Conservation (phyloP, 1,139 yeast genomes). For the Trichomonascaceae sp. region DNA sequence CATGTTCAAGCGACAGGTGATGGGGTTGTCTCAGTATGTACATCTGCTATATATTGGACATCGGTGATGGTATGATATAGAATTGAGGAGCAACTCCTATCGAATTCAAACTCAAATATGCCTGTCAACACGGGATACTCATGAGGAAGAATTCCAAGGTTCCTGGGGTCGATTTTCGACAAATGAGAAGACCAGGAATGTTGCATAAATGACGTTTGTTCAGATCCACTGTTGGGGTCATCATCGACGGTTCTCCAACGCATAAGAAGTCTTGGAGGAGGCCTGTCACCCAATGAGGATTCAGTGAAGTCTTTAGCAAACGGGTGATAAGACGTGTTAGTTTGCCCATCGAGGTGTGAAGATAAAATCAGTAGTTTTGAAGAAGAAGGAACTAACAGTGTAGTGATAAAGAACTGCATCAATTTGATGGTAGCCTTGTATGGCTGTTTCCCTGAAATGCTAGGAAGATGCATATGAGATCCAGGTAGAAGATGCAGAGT, state of each 20-base stretch:
- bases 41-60: slow-evolving; percentile 52
- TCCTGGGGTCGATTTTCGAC: slow-evolving; percentile 18
- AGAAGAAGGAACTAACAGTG: slow-evolving; percentile 27
- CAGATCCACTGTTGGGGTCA: not conserved
- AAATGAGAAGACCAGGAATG: slow-evolving; percentile 18
- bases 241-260: slow-evolving; percentile 21
- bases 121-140: slow-evolving; percentile 50
- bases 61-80: slow-evolving; percentile 73
- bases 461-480: slow-evolving; percentile 54
- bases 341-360: slow-evolving; percentile 13
- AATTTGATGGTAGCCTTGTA: slow-evolving; percentile 43
- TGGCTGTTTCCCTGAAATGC: slow-evolving; percentile 52
- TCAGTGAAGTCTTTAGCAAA: not conserved
- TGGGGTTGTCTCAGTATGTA: slow-evolving; percentile 10
- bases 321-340: not conserved
- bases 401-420: slow-evolving; percentile 25
- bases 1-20: not conserved
- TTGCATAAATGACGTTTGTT: slow-evolving; percentile 8
- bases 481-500: slow-evolving; percentile 60
- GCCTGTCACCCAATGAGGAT: not conserved
- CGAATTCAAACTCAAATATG: slow-evolving; percentile 68
- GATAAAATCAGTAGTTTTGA: slow-evolving; percentile 23
- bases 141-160: slow-evolving; percentile 22
- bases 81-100: slow-evolving; percentile 50
- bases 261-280: slow-evolving; percentile 17